Evolutionary conservation across 163 green algal genomes (phyloP).

Genomic region (Scenedesmus sp.): DNA sequence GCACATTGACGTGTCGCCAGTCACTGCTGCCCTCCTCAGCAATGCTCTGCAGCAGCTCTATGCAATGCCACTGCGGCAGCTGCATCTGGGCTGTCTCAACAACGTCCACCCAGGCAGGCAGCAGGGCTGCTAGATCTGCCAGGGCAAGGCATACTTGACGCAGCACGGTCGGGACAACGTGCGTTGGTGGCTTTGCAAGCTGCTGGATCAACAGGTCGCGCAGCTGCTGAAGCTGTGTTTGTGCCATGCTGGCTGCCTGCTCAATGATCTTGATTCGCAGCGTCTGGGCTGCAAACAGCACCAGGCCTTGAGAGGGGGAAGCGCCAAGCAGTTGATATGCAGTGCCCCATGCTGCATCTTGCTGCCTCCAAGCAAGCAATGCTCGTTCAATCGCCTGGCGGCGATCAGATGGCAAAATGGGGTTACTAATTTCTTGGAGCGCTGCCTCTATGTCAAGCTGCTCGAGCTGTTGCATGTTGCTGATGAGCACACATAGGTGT

Average conservation of each 20-base stretch:
- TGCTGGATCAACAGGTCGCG: not conserved
- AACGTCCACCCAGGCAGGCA: not conserved
- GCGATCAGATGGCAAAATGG: not conserved
- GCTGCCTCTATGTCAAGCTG: not conserved
- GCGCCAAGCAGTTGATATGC: not conserved
- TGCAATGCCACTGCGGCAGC: conserved; percentile 4
- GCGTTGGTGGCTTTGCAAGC: not conserved
- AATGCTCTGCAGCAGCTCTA: conserved; percentile 24
- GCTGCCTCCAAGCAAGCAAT: not conserved
- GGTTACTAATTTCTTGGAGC: not conserved
- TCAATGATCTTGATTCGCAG: conserved; percentile 21
- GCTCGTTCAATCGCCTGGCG: not conserved
- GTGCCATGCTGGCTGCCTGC: not conserved
- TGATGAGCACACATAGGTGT: conserved; percentile 7
- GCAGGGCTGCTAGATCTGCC: not conserved
- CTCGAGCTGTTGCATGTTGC: not conserved
- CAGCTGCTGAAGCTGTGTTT: conserved; percentile 4
- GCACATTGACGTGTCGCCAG: conserved; percentile 33
- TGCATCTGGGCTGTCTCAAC: not conserved
- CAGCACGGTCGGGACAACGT: not conserved
- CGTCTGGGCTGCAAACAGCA: conserved; percentile 48
- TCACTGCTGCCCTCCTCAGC: conserved; percentile 52
- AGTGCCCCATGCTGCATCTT: not conserved
- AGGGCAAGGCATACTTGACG: conserved; percentile 39
- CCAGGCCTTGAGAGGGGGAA: not conserved